These are phyloP conservation scores for Phialocephala subalpina DNA, from an alignment of 2,329 filamentous ascomycete genomes.

Conservation along the genomic window DNA sequence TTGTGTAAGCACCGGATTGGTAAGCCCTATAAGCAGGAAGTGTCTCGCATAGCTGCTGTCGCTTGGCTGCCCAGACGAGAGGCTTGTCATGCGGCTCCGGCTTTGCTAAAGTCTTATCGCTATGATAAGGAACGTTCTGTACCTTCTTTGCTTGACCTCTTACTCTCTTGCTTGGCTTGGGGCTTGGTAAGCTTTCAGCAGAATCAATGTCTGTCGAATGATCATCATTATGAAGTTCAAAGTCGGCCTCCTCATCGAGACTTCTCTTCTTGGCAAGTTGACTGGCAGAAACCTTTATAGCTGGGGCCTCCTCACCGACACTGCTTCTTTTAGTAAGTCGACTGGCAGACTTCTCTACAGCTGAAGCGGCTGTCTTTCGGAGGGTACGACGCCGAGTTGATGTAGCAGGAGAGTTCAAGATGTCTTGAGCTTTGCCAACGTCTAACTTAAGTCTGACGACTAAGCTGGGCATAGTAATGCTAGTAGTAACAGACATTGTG, in stretches of 20 bases:
- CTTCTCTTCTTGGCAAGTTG: neutral
- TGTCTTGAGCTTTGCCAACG: neutral
- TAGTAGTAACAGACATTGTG: neutral
- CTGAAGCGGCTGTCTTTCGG: neutral
- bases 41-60: slow-evolving; percentile 69
- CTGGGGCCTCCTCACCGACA: neutral
- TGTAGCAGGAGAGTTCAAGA: neutral
- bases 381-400: neutral
- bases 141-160: neutral
- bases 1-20: slow-evolving; percentile 65
- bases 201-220: neutral
- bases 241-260: neutral
- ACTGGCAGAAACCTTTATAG: neutral
- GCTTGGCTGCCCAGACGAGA: slow-evolving; percentile 62
- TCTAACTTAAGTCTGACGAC: neutral
- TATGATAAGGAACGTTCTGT: slow-evolving; percentile 12
- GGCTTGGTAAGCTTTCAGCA: neutral
- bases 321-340: neutral
- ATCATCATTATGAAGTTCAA: neutral
- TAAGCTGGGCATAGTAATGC: neutral
- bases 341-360: neutral
- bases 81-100: slow-evolving; percentile 46
- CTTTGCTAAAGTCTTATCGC: slow-evolving; percentile 27
- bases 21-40: slow-evolving; percentile 68
- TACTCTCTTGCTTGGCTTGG: neutral